Percentiles rank a stretch among this genome's conserved stretches.
phyloP scores from a whole-genome alignment of 1,284 basidiomycete species.

The Coniferiporia weirii region DNA sequence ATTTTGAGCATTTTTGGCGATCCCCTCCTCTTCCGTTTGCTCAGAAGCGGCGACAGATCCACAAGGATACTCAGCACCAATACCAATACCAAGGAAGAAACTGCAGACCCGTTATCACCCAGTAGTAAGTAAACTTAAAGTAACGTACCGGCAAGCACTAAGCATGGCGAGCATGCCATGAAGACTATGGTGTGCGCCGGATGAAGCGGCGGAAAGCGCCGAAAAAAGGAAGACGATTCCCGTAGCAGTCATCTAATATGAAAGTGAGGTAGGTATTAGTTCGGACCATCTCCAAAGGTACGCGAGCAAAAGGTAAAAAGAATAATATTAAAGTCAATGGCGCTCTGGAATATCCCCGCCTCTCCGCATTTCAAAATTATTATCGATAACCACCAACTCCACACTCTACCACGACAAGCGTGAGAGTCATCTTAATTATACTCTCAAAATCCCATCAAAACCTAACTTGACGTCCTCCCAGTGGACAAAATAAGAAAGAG shows the following conservation, averaged over 20 bases:
- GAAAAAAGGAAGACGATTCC: constrained; percentile 79
- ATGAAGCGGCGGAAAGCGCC: constrained; percentile 75
- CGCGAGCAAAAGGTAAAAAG: background rate
- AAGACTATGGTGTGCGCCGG: constrained; percentile 70
- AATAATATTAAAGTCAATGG: background rate
- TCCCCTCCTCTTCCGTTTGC: constrained; percentile 78
- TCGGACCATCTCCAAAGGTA: background rate
- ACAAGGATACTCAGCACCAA: constrained; percentile 89
- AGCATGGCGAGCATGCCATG: constrained; percentile 74
- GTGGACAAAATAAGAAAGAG: background rate
- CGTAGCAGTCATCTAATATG: constrained; percentile 67
- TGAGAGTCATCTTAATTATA: background rate
- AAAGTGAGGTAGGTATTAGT: background rate
- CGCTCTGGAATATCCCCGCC: no score
- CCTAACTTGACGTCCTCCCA: background rate
- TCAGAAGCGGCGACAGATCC: constrained; percentile 91
- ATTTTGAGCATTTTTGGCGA: constrained; percentile 78
- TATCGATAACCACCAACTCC: background rate
- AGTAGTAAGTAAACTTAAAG: background rate
- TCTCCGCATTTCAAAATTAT: background rate
- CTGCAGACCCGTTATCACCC: constrained; percentile 29
- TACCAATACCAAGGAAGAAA: constrained; percentile 76
- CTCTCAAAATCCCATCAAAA: background rate
- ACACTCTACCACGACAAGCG: background rate
- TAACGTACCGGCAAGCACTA: constrained; percentile 66